Base-by-base conservation (phyloP, 2,329 filamentous ascomycete genomes). In the Trichocomaceae sp. region DNA sequence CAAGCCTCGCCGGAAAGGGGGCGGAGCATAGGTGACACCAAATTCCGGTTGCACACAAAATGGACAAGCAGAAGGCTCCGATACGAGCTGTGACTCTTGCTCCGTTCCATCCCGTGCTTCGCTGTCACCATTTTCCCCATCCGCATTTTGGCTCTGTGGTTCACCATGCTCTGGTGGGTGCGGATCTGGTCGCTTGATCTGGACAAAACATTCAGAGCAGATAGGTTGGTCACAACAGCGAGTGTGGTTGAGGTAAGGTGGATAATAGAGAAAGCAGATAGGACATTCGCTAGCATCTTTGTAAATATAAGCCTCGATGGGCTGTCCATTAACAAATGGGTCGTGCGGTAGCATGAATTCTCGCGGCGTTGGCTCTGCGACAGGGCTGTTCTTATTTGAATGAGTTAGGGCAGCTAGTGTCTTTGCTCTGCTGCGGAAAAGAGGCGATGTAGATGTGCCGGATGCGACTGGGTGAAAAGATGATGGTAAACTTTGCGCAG, bases 161-260 rank as follows among this genome's bases (percentile, higher is more conserved):
- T 75, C 70, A 26, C 80, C 80, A 65, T 93, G 88, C 68, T 96
- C 89, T 1, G 90, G 89, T 39, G 90, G 83, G 69, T 96, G 89
- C 9, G 90, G 91, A 60, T 99, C 92, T 3, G 90, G 85, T 42
- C 93, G 83, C 70, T 96, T 97, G 69, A 99, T 99, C 70, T 99
- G 93, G 3, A 99, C 93, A 65, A 99, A 99, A 70, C 93, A 99
- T 74, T 99, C 93, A 42, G 91, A 97, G 73, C 93, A 99, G 59
- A 99, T 97, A 5, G 88, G 80, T 69, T 99, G 93, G 64, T 96
- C 90, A 70, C 93, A 99, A 69, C 93, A 99, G 61, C 93, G 81
- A 0, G 93, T 99, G 61, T 85, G 87, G 73, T 99, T 99, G 29
- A 99, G 79, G 66, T 95, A 95, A 3, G 90, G 90, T 0, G 93